phyloP scores from a whole-genome alignment of 2,329 filamentous ascomycete genomes.

The Ophiocordyceps camponoti-floridani region DNA sequence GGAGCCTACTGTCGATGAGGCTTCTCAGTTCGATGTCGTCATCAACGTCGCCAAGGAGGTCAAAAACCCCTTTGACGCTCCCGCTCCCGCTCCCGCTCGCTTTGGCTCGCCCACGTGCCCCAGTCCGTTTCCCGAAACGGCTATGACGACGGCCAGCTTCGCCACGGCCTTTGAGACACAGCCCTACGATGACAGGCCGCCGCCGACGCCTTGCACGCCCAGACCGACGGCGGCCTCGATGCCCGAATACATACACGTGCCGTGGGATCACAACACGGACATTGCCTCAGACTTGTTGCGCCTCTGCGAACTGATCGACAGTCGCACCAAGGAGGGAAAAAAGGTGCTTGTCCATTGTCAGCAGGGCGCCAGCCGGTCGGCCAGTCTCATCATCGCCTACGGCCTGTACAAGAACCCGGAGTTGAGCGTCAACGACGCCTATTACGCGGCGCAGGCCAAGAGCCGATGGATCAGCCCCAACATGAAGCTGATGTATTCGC shows the following conservation, averaged over 20 bases:
- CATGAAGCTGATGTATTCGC: constrained; percentile 80
- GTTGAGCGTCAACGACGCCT: constrained; percentile 66
- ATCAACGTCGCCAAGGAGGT: constrained; percentile 77
- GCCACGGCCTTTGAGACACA: constrained; percentile 43
- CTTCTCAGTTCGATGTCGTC: constrained; percentile 61
- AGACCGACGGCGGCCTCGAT: constrained; percentile 31
- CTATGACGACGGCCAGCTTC: constrained; percentile 37
- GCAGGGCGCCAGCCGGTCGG: constrained; percentile 70
- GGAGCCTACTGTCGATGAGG: constrained; percentile 63
- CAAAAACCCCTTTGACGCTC: constrained; percentile 47
- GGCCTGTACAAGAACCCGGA: constrained; percentile 64
- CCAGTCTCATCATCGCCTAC: constrained; percentile 74
- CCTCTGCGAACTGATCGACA: constrained; percentile 61
- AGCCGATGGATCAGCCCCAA: constrained; percentile 83
- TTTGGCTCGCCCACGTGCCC: constrained; percentile 14
- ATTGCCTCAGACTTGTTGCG: constrained; percentile 61
- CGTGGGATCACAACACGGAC: constrained; percentile 79
- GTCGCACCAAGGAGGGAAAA: constrained; percentile 53
- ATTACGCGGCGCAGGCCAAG: constrained; percentile 61
- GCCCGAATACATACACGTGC: constrained; percentile 75
- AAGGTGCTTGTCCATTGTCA: constrained; percentile 72
- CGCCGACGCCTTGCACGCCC: constrained; percentile 34
- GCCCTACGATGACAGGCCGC: constrained; percentile 14
- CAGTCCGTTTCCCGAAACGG: constrained; percentile 33
- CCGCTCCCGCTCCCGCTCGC: constrained; percentile 10